phyloP scores from a whole-genome alignment of 2,329 filamentous ascomycete genomes.

The Mycocentrospora acerina region DNA sequence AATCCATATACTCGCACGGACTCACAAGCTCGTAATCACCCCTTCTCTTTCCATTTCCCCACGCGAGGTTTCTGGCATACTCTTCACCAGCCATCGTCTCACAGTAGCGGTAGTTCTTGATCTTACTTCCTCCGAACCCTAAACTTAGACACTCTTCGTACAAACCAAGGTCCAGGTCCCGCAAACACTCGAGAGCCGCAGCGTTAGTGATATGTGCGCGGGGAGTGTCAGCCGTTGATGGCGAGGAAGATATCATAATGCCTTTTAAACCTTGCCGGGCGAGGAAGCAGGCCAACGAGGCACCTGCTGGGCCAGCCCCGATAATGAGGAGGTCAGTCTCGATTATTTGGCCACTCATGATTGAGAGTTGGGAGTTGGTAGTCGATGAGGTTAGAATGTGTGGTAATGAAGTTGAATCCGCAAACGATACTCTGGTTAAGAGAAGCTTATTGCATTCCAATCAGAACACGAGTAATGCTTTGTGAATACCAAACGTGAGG shows the following conservation, averaged over 20 bases:
- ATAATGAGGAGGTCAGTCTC: slow-evolving; percentile 39
- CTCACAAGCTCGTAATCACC: slow-evolving; percentile 46
- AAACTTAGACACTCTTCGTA: slow-evolving; percentile 39
- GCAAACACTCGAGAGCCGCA: slow-evolving; percentile 53
- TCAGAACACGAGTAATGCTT: too few species aligned
- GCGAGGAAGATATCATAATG: slow-evolving; percentile 54
- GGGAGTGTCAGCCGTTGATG: slow-evolving; percentile 58
- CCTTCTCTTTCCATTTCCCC: slow-evolving; percentile 44
- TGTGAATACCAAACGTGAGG: too few species aligned
- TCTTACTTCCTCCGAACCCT: slow-evolving; percentile 36
- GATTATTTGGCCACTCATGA: too few species aligned
- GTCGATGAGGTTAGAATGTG: too few species aligned
- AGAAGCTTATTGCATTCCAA: too few species aligned
- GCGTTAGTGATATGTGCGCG: slow-evolving; percentile 64
- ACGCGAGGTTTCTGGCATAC: slow-evolving; percentile 46
- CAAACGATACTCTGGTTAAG: too few species aligned
- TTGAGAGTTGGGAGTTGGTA: too few species aligned
- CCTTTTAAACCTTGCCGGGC: slow-evolving; percentile 54
- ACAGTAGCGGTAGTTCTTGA: slow-evolving; percentile 49
- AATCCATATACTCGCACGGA: slow-evolving; percentile 46
- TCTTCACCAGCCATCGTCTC: slow-evolving; percentile 49
- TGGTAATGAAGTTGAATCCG: too few species aligned
- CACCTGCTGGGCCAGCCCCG: slow-evolving; percentile 58
- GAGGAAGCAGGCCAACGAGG: slow-evolving; percentile 57
- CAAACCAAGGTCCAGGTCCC: slow-evolving; percentile 44